A percentile compares a stretch with the other conserved stretches of the same genome.
These are phyloP conservation scores for Penicillium pancosmium DNA, from an alignment of 495 filamentous ascomycete species.

Conservation along the genomic window DNA sequence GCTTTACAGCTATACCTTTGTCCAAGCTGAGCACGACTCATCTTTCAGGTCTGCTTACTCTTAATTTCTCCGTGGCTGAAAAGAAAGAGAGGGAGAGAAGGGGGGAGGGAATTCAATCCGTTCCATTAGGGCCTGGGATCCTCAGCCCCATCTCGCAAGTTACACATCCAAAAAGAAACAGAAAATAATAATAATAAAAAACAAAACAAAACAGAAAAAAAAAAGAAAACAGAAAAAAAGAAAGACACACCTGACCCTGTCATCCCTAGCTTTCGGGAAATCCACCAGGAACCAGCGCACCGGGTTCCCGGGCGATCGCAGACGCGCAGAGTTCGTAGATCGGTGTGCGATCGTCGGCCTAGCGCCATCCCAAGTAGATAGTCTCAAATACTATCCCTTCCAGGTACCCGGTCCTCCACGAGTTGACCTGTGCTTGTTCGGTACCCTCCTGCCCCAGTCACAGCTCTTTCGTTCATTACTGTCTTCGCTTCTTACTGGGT, in stretches of 20 bases:
- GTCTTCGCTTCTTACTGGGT: conserved; percentile 1
- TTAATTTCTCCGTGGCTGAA: background rate
- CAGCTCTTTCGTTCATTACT: no score
- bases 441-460: background rate
- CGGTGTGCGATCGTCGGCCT: conserved; percentile 14
- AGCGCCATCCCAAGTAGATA: conserved; percentile 18
- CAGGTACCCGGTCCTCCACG: conserved; percentile 19
- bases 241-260: conserved; percentile 14
- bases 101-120: background rate
- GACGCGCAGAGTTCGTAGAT: conserved; percentile 31
- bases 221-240: conserved; percentile 8
- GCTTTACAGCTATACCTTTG: background rate
- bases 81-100: no score
- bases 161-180: conserved; percentile 23
- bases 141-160: conserved; percentile 27
- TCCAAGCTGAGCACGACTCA: background rate
- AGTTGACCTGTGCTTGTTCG: background rate
- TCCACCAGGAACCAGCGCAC: conserved; percentile 28
- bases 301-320: conserved; percentile 34
- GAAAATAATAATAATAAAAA: conserved; percentile 8
- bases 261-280: conserved; percentile 18
- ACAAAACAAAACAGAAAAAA: conserved; percentile 10
- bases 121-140: conserved; percentile 11
- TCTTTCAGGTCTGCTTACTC: background rate
- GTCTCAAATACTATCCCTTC: conserved; percentile 21